phyloP scores from a whole-genome alignment of 2,329 filamentous ascomycete species.

The Diplodia mutila region DNA sequence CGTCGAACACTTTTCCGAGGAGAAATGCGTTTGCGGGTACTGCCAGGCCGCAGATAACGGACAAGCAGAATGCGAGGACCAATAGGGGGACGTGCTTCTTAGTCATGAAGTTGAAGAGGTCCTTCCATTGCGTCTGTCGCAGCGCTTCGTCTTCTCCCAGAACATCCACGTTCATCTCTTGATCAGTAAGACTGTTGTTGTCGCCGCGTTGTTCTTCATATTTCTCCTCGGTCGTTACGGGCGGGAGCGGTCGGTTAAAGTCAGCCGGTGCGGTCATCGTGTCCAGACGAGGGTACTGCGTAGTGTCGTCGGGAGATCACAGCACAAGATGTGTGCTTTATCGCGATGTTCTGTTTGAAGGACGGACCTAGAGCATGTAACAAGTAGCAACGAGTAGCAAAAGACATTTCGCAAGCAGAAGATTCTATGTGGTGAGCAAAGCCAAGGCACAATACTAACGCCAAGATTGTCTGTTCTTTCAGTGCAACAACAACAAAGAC shows the following conservation, averaged over 20 bases:
- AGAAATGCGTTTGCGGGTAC: conserved; percentile 70
- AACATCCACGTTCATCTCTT: conserved; percentile 14
- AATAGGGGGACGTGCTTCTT: conserved; percentile 61
- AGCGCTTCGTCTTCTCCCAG: conserved; percentile 29
- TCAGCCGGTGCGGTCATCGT: not conserved
- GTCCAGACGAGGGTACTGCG: not conserved
- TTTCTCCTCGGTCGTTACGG: not conserved
- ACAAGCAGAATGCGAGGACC: conserved; percentile 57
- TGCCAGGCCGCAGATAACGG: conserved; percentile 63
- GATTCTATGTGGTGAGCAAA: not conserved
- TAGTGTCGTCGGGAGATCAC: not conserved
- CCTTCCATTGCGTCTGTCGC: conserved; percentile 49
- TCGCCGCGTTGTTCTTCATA: not conserved
- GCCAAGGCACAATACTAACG: conserved; percentile 19
- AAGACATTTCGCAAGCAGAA: not conserved
- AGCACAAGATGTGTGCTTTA: not conserved
- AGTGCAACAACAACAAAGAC: conserved; percentile 23
- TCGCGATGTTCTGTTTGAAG: not conserved
- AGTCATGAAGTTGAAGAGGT: conserved; percentile 75
- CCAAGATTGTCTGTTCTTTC: conserved; percentile 16
- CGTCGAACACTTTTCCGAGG: conserved; percentile 74
- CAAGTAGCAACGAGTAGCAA: conserved; percentile 1
- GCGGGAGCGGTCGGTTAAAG: not conserved
- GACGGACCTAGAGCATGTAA: not conserved
- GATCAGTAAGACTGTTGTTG: not conserved